Conservation (phyloP, 2,329 filamentous ascomycete species). For the Ceratocystis variospora region DNA sequence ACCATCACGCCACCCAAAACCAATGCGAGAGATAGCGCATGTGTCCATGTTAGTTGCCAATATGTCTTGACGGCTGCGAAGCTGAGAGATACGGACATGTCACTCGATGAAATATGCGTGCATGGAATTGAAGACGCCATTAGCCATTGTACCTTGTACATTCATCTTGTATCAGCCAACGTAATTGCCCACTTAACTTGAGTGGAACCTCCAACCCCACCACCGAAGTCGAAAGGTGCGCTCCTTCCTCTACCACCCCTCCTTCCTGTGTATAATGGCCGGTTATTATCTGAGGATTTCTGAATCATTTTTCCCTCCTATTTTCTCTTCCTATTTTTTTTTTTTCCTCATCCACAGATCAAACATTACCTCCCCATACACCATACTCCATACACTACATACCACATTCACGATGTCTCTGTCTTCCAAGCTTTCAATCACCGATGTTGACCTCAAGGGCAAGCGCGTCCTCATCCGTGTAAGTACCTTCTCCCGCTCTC, state of each 20-base stretch:
- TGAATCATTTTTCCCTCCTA: background rate
- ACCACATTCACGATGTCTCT: slow-evolving; percentile 65
- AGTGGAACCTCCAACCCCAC: slow-evolving; percentile 1
- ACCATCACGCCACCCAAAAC: slow-evolving; percentile 22
- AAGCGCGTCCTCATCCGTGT: slow-evolving; percentile 97
- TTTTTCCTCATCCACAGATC: slow-evolving; percentile 22
- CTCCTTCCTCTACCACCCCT: slow-evolving; percentile 1
- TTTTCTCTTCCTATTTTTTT: slow-evolving; percentile 10
- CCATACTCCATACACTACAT: background rate
- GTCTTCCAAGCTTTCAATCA: slow-evolving; percentile 94
- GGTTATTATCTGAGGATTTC: background rate
- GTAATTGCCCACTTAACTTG: background rate
- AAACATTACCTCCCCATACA: slow-evolving; percentile 19
- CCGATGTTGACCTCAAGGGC: slow-evolving; percentile 90
- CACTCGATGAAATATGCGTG: background rate
- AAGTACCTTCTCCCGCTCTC: slow-evolving; percentile 31
- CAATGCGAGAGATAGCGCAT: background rate
- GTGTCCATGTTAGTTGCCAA: background rate
- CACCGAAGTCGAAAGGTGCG: background rate
- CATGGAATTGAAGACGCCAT: background rate
- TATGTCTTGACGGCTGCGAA: background rate
- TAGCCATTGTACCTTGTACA: background rate
- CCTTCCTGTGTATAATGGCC: background rate
- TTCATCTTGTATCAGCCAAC: background rate
- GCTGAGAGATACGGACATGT: background rate